Evolutionary conservation across 2,329 filamentous ascomycete genomes (phyloP).

Genomic region (Thelonectria rubi): DNA sequence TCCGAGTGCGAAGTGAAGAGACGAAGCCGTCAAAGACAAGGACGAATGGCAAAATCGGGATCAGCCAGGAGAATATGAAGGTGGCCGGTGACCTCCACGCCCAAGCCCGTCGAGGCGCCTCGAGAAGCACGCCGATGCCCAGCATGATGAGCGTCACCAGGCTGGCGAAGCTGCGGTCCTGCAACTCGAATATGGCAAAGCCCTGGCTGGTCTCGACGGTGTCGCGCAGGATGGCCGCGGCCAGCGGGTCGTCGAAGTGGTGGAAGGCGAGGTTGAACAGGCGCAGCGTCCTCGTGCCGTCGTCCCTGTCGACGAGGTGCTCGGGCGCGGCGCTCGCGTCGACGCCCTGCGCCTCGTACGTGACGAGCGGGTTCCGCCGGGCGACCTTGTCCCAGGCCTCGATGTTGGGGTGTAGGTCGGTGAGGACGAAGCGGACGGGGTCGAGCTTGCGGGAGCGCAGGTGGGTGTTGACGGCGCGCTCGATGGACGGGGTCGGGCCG

Average conservation of each 20-base stretch:
- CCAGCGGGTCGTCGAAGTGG: conserved; percentile 75
- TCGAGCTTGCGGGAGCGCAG: conserved; percentile 39
- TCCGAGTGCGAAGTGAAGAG: conserved; percentile 73
- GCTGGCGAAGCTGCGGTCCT: conserved; percentile 67
- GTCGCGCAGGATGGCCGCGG: conserved; percentile 68
- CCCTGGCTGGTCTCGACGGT: conserved; percentile 72
- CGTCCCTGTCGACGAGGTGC: conserved; percentile 52
- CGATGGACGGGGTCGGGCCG: conserved; percentile 73
- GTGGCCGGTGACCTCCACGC: conserved; percentile 62
- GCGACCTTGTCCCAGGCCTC: conserved; percentile 66
- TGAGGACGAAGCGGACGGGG: conserved; percentile 68
- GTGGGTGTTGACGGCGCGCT: conserved; percentile 64
- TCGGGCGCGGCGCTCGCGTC: conserved; percentile 71
- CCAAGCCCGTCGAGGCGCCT: conserved; percentile 63
- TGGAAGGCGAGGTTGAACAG: conserved; percentile 81
- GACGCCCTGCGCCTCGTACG: conserved; percentile 67
- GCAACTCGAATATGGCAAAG: conserved; percentile 79
- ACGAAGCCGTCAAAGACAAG: conserved; percentile 75
- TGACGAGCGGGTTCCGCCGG: conserved; percentile 62
- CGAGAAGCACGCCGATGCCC: conserved; percentile 59
- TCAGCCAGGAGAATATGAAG: conserved; percentile 71
- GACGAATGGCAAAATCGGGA: conserved; percentile 74
- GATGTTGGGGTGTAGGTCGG: conserved; percentile 72
- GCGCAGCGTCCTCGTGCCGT: conserved; percentile 66
- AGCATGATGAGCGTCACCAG: conserved; percentile 63